These are phyloP conservation scores for Fusarium sp. DNA, from an alignment of 2,329 filamentous ascomycete genomes.

Conservation along the genomic window DNA sequence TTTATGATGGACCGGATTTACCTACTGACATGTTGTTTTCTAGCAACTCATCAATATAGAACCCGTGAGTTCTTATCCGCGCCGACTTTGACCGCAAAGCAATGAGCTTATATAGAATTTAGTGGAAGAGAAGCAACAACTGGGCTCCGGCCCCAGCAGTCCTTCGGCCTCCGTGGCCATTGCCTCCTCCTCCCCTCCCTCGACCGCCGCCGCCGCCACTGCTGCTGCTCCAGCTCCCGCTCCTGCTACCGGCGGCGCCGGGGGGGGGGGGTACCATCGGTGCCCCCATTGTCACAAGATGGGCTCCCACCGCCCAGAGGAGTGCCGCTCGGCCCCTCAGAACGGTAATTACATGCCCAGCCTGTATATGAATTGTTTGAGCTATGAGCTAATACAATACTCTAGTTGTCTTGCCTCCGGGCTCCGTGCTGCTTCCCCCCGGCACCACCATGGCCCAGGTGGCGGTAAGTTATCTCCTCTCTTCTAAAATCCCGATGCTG, in stretches of 20 bases:
- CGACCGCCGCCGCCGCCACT: background rate
- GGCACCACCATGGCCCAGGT: too few species aligned
- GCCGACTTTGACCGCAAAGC: background rate
- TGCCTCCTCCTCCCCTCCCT: background rate
- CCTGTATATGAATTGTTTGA: background rate
- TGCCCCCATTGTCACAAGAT: background rate
- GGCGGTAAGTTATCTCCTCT: too few species aligned
- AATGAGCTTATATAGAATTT: background rate
- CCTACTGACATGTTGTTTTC: background rate
- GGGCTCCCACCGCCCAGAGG: background rate
- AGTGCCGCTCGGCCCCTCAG: background rate
- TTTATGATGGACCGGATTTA: background rate
- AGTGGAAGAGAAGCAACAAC: background rate
- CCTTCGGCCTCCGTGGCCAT: background rate
- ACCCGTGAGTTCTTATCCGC: background rate
- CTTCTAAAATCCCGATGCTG: background rate
- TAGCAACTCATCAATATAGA: background rate
- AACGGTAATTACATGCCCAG: background rate
- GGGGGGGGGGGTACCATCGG: background rate
- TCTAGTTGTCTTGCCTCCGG: background rate
- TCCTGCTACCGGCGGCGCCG: background rate
- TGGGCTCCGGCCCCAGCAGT: background rate
- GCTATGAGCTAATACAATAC: background rate
- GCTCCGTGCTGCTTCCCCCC: too few species aligned
- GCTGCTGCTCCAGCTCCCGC: background rate